Percentiles rank a stretch among this genome's conserved stretches.
Conservation (phyloP, 306 rosid genomes). For the Rosa lucieae region DNA sequence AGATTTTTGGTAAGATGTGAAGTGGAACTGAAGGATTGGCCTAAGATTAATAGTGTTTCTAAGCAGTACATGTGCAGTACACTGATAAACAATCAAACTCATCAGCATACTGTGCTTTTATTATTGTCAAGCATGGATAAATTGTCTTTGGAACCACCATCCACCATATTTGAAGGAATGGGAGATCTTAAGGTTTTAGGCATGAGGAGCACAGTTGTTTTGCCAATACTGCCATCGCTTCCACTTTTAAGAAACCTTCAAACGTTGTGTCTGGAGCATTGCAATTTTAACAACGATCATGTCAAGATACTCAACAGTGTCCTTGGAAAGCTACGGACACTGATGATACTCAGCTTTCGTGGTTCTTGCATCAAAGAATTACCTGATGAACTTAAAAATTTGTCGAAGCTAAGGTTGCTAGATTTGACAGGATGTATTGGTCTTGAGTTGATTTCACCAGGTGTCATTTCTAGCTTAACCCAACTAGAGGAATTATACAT, state of each 20-base stretch:
- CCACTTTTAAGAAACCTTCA: not conserved
- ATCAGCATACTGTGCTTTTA: not conserved
- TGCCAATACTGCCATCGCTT: not conserved
- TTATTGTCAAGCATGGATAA: not conserved
- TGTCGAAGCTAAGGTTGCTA: not conserved
- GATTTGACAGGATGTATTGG: not conserved
- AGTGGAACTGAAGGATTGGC: not conserved
- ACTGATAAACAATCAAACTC: not conserved
- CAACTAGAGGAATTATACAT: conserved; percentile 5
- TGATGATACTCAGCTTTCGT: not conserved
- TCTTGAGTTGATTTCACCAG: not conserved
- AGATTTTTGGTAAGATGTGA: not conserved
- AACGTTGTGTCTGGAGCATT: conserved; percentile 1
- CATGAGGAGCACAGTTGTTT: not conserved
- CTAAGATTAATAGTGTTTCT: not conserved
- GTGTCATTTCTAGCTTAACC: not conserved
- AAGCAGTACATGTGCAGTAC: too few relatives aligned
- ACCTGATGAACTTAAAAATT: not conserved
- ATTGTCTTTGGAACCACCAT: not conserved
- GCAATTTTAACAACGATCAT: not conserved
- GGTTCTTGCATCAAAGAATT: not conserved
- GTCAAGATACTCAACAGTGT: not conserved
- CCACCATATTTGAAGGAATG: not conserved
- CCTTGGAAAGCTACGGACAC: not conserved
- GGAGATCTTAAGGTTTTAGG: conserved; percentile 12